Evolutionary conservation across 179 eudicot genomes (phyloP), one percentile per base, ranked within the genome.

Genomic region (Silene vulgaris): DNA sequence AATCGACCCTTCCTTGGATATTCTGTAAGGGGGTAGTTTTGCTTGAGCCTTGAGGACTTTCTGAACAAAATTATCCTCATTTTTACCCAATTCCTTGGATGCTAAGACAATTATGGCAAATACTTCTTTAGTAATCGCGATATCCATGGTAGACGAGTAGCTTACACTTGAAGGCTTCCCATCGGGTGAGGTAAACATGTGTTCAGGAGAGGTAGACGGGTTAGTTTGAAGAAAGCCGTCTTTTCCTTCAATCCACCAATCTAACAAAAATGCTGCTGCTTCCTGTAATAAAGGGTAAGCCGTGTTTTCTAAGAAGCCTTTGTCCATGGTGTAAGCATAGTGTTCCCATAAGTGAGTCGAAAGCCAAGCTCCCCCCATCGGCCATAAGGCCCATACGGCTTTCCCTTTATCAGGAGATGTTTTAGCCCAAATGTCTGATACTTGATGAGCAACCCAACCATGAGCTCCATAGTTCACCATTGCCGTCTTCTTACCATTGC

Each of bases 161-260:
- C 98, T 94, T 70, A 94, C 97, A 80, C 96, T 87, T 13, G 98
- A 96, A 16, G 84, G 85, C 79, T 90, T 85, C 19, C 98, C 92
- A 83, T 86, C 89, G 1, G 96, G 94, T 63, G 97, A 87, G 64
- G 79, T 85, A 80, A 94, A 94, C 37, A 60, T 75, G 78, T 94
- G 98, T 78, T 94, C 98, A 0, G 98, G 98, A 37, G 98, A 94
- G 1, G 98, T 94, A 78, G 98, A 94, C 26, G 97, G 97, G 83
- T 94, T 94, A 9, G 92, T 91, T 77, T 87, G 89, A 28, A 91
- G 86, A 79, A 48, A 86, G 7, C 60, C 60, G 54, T 87, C 87
- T 30, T 71, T 84, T 79, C 97, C 97, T 86, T 88, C 88, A 21
- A 90, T 86, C 80, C 88, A 82, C 98, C 98, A 94, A 84, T 94